Evolutionary conservation across 352 stramenopile species (phyloP), one percentile per base, ranked within the genome.

Genomic region (Pilasporangium apinafurcum): DNA sequence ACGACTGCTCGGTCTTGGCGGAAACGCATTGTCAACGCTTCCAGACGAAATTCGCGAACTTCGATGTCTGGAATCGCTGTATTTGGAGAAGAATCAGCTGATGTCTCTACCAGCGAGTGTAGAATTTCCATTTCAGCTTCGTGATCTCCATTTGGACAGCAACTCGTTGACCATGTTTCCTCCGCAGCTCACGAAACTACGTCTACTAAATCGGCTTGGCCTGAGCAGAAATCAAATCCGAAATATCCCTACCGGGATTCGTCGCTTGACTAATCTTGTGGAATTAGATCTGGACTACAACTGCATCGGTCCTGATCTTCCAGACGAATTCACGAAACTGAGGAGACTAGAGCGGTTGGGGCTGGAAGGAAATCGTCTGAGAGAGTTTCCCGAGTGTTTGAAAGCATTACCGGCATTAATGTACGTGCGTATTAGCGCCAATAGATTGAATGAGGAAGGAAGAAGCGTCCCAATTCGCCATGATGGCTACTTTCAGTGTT

Each of bases 201-300:
- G 68, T 4, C 44, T 83, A 13, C 56, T 90, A 0, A 73, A 83
- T 24, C 60, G 58, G 2, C 60, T 90, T 3, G 62, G 74, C 4
- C 44, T 90, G 29, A 85, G 74, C 39, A 50, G 69, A 53, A 90
- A 90, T 28, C 48, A 59, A 5, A 34, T 90, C 3, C 62, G 51
- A 9, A 10, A 21, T 0, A 12, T 90, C 5, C 71, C 77, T 0
- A 17, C 39, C 3, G 49, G 82, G 35, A 69, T 90, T 30, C 64
- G 71, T 18, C 62, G 67, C 13, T 61, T 90, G 5, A 37, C 32
- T 10, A 79, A 82, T 44, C 65, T 90, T 29, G 56, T 87, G 5
- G 64, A 86, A 24, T 43, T 90, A 12, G 65, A 90, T 18, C 44
- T 90, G 26, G 74, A 87, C 51, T 64, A 70, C 54, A 90, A 90